Conservation (phyloP, 2,329 filamentous ascomycete species). For the Epichloe typhina region DNA sequence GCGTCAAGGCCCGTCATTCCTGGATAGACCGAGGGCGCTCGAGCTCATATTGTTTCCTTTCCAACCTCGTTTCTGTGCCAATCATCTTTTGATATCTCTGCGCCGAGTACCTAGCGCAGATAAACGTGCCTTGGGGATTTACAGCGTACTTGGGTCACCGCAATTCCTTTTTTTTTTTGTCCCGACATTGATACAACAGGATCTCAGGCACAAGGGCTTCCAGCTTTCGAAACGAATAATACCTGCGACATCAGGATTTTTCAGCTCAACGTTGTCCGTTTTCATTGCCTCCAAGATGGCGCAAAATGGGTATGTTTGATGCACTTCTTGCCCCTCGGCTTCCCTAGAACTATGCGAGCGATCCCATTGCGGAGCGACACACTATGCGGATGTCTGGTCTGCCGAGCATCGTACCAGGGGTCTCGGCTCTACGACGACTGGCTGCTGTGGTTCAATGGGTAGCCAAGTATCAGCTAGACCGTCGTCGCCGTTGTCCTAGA, state of each 20-base stretch:
- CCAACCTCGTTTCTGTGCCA: neutral
- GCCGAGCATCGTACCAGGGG: neutral
- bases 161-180: neutral
- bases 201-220: neutral
- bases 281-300: slow-evolving; percentile 16
- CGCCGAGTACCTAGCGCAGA: neutral
- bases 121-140: neutral
- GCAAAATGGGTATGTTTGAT: slow-evolving; percentile 17
- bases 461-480: neutral
- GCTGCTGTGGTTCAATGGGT: neutral
- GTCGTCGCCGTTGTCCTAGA: neutral
- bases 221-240: neutral
- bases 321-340: neutral
- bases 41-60: neutral
- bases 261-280: slow-evolving; percentile 1
- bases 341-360: neutral
- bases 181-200: neutral
- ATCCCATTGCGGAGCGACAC: neutral
- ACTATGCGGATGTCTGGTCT: neutral
- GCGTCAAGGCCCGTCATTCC: neutral
- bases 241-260: neutral
- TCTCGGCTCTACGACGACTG: neutral
- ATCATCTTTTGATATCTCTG: neutral
- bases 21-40: neutral
- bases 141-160: neutral